Conservation (phyloP, 1,139 yeast genomes). For the Nakaseomyces sp. region DNA sequence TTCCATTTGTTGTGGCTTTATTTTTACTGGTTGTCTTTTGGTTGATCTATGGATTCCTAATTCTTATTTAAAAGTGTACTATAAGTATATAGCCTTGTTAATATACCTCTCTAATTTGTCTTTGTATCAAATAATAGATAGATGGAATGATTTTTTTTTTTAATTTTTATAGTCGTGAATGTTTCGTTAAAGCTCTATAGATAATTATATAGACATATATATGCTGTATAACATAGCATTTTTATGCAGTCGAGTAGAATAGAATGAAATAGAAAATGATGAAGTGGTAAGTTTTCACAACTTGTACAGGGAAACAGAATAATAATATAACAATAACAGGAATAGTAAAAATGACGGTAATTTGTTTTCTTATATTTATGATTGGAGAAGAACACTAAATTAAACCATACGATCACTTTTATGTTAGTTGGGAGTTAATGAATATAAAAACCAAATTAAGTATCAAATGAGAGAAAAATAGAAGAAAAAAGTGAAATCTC, state of each 20-base stretch:
- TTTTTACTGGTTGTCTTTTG: conserved; percentile 1
- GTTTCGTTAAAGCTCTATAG: conserved; percentile 4
- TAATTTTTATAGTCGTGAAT: neutral
- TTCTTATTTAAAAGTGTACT: neutral
- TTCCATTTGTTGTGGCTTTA: conserved; percentile 2
- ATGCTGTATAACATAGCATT: neutral
- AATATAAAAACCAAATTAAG: neutral
- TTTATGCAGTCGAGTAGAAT: neutral
- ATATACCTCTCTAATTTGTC: neutral
- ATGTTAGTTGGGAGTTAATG: neutral
- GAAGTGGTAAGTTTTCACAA: neutral
- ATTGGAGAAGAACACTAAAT: too few species aligned
- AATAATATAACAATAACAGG: neutral
- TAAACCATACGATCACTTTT: too few species aligned
- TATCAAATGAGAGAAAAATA: too few species aligned
- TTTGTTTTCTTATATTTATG: neutral
- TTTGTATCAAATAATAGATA: too few species aligned
- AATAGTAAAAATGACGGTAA: neutral
- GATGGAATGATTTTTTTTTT: neutral
- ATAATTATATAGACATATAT: neutral
- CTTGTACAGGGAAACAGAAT: neutral
- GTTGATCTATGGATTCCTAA: conserved; percentile 1
- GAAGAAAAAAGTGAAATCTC: too few species aligned
- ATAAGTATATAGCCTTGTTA: neutral
- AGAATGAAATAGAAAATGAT: neutral